Base-by-base conservation (phyloP, 805 yeast genomes). In the Vanderwaltozyma yarrowii region DNA sequence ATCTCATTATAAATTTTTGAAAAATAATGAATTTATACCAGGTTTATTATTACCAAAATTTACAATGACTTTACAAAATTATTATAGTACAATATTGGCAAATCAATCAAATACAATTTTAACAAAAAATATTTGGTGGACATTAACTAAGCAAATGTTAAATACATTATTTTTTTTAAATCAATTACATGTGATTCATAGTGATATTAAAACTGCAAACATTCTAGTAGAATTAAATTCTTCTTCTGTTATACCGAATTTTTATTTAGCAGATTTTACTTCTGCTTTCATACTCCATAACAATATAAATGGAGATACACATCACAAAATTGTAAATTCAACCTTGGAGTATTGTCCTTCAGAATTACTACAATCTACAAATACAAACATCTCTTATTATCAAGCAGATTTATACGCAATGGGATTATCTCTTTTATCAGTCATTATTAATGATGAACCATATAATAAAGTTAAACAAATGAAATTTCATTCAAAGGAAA, bases 331-430 rank as follows among this genome's bases (percentile, higher is more conserved):
- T 19, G 15, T 26, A 9, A 30, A 32, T 17, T 35, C 49, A 10
- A 49, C 54, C 7, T 33, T 46, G 26, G 51, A 49, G 21, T 49
- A 49, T 34, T 49, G 50, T 39, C 41, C 50, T 15, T 50, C 51
- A 4, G 50, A 49, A 18, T 32, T 38, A 24, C 31, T 46, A 14
- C 13, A 13, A 18, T 11, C 17, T 11, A 18, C 24, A 2, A 27
- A 23, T 19, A 34, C 16, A 15, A 26, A 24, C 4, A 15, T 33
- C 2, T 36, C 37, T 4, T 33, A 37, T 5, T 39, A 30, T 24
- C 37, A 38, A 15, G 33, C 45, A 12, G 54, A 49, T 30, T 42
- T 49, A 5, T 49, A 47, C 26, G 33, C 52, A 3, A 31, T 49
- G 38, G 52, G 49, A 5, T 33, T 49, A 10, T 44, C 47, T 28